Evolutionary conservation across 805 yeast species (phyloP), one percentile per base, ranked within the genome.

Genomic region (Cyberlindnera bimundalis): DNA sequence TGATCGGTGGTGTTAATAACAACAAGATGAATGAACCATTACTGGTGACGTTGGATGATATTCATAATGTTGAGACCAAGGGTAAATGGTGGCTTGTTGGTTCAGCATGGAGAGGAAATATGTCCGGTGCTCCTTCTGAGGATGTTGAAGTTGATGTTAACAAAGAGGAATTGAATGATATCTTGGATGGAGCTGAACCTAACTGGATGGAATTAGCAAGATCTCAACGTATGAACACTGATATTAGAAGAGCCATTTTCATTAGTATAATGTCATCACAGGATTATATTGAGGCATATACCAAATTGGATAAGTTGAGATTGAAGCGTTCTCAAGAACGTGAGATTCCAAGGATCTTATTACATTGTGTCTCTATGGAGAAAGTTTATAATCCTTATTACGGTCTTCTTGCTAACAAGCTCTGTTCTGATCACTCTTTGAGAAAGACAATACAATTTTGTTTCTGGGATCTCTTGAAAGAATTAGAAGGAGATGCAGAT

Each of bases 81-180:
- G 99, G 99, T 42, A 93, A 91, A 63, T 93, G 99, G 99, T 93
- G 99, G 99, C 70, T 93, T 24, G 91, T 93, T 23, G 99, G 99
- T 36, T 86, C 98, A 1, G 96, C 99, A 0, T 93, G 97, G 96
- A 86, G 79, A 55, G 96, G 96, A 3, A 65, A 68, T 40, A 70
- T 64, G 32, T 49, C 47, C 24, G 59, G 31, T 15, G 41, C 24
- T 21, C 6, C 24, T 21, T 10, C 24, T 28, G 3, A 29, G 52
- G 46, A 51, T 7, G 37, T 16, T 6, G 53, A 59, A 20, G 60
- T 56, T 18, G 50, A 52, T 3, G 52, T 43, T 3, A 42, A 51
- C n/a, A 43, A 36, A 18, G 48, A 48, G 14, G 45, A 46, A 26
- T 32, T 48, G 31, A 46, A 48, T 24, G 53, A 49, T 27, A 46